These are phyloP conservation scores for Teratosphaeria zuluensis DNA, from an alignment of 2,329 filamentous ascomycete genomes.

Conservation along the genomic window DNA sequence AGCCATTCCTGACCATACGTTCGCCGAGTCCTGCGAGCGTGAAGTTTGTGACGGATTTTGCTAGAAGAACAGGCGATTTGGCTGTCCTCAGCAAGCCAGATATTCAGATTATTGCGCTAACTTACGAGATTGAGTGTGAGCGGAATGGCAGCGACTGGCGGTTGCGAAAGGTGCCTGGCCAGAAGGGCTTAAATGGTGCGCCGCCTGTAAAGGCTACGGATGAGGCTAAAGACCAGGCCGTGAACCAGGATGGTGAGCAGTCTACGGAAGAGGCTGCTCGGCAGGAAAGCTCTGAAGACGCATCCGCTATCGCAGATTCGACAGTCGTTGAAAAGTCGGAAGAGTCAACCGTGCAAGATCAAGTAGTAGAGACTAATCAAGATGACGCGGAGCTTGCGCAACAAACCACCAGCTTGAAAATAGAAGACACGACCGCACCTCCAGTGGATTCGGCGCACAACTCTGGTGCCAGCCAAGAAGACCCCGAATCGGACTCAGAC, in stretches of 20 bases:
- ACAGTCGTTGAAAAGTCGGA: not conserved
- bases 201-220: conserved; percentile 40
- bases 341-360: not conserved
- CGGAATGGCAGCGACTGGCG: conserved; percentile 83
- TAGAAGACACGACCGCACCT: conserved; percentile 4
- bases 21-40: conserved; percentile 67
- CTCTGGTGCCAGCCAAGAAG: conserved; percentile 27
- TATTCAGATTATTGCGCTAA: conserved; percentile 77
- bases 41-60: conserved; percentile 72
- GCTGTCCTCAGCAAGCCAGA: conserved; percentile 81
- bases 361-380: not conserved
- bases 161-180: conserved; percentile 65
- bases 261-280: not conserved
- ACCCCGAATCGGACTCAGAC: conserved; percentile 49
- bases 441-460: conserved; percentile 16
- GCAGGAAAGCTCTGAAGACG: not conserved
- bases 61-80: conserved; percentile 79
- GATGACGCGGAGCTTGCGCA: not conserved
- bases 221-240: not conserved
- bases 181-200: conserved; percentile 66
- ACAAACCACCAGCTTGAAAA: conserved; percentile 5
- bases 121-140: conserved; percentile 92
- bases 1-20: conserved; percentile 74
- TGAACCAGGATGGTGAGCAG: conserved; percentile 1
- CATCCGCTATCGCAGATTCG: not conserved